Evolutionary conservation across 768 basidiomycete species (phyloP).

Genomic region (Imleria badia): DNA sequence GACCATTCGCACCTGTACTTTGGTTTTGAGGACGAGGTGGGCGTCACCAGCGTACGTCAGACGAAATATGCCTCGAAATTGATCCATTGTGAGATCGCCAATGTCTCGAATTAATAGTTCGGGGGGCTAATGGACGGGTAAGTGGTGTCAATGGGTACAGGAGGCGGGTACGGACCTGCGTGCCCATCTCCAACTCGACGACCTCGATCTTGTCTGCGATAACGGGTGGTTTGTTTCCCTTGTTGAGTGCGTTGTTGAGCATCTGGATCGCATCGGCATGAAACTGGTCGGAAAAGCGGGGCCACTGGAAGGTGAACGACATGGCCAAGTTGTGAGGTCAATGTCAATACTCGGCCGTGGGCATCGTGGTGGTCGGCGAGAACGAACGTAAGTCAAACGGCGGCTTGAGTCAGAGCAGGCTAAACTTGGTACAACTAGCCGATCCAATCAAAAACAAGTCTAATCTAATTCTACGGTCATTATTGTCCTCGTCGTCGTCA

Average conservation of each 20-base stretch:
- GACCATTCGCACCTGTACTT: slow-evolving; percentile 72
- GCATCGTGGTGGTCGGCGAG: slow-evolving; percentile 21
- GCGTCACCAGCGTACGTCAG: slow-evolving; percentile 95
- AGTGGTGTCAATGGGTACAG: neutral
- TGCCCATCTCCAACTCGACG: slow-evolving; percentile 98
- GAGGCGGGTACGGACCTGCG: slow-evolving; percentile 58
- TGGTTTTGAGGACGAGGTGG: slow-evolving; percentile 80
- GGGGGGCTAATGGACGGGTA: slow-evolving; percentile 66
- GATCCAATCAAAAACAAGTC: neutral
- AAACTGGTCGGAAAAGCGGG: slow-evolving; percentile 94
- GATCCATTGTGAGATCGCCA: slow-evolving; percentile 92
- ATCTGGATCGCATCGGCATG: slow-evolving; percentile 95
- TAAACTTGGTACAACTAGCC: neutral
- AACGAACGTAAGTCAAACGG: slow-evolving; percentile 14
- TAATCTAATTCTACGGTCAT: no score
- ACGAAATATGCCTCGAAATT: slow-evolving; percentile 96
- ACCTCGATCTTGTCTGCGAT: slow-evolving; percentile 98
- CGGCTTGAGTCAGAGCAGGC: neutral
- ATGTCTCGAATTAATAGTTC: slow-evolving; percentile 97
- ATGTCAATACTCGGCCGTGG: slow-evolving; percentile 5
- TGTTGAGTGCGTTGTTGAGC: slow-evolving; percentile 95
- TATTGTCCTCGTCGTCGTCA: neutral
- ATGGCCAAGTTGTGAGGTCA: slow-evolving; percentile 35
- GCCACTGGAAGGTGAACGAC: slow-evolving; percentile 96
- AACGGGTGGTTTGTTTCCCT: slow-evolving; percentile 96